Base-by-base conservation (phyloP, 495 filamentous ascomycete genomes). In the Margaritispora aquatica region DNA sequence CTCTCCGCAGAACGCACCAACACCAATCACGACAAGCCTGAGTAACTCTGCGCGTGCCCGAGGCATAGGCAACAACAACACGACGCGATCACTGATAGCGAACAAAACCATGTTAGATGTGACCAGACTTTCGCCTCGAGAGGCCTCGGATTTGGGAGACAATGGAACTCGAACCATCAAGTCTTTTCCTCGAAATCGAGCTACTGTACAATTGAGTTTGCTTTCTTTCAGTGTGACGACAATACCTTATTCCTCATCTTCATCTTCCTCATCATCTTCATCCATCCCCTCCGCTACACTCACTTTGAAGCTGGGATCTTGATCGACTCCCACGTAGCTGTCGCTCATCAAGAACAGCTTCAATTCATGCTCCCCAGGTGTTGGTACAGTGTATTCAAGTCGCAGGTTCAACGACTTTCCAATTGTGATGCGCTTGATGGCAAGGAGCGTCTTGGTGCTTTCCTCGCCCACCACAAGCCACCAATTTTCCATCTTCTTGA, bases 391-490 rank as follows among this genome's bases (percentile, higher is more conserved):
- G 75, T 89, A 96, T 73, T 97, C 92, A 54, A 99, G 75, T 68
- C 82, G 85, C 51, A 89, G 77, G 63, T 92, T 88, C 63, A 96
- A 69, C 67, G 84, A 84, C 59, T 80, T 81, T 41, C 84, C 89
- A 59, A 99, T 86, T 0, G 91, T 96, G 52, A 99, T 84, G 57
- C 93, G 82, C 80, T 97, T 97, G 76, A 99, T 96, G 2, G 89
- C 94, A 49, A 96, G 78, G 55, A 96, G 74, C 51, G 77, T 89
- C 78, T 90, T 92, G 52, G 87, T 89, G 65, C 81, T 88, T 74
- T 95, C 90, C 23, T 93, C 94, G 38, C 95, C 89, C 11, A 99
- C 89, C 49, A 99, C 78, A 78, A 96, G 90, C 92, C 93, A 99
- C 83, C 83, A 86, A 68, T 90, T 97, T 82, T 99, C 95, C 81